Percentiles rank a stretch among this genome's conserved stretches.
Evolutionary conservation across 75 land plant species (phyloP).

Genomic region (Cunninghamia lanceolata): DNA sequence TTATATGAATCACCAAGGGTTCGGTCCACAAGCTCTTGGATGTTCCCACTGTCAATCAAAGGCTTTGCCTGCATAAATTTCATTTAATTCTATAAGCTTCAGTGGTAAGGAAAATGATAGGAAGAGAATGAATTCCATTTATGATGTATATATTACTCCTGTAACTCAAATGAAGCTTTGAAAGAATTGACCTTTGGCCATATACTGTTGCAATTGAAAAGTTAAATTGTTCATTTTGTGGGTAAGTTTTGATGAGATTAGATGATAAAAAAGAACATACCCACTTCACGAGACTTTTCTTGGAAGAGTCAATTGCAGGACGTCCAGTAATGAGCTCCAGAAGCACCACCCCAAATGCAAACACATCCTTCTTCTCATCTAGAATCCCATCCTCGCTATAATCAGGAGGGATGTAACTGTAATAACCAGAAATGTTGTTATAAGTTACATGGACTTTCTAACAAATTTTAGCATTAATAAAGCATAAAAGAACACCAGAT

Average conservation of each 20-base stretch:
- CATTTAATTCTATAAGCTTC: background rate
- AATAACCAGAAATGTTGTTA: constrained; percentile 4
- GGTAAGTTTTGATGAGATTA: background rate
- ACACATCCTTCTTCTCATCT: constrained; percentile 65
- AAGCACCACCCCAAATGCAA: no score
- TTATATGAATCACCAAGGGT: constrained; percentile 31
- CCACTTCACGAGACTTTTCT: no score
- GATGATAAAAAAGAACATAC: no score
- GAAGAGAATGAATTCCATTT: background rate
- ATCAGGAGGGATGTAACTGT: constrained; percentile 50
- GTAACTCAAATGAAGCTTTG: no score
- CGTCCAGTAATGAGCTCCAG: no score
- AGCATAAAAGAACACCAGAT: background rate
- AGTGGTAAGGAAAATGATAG: background rate
- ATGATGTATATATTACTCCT: background rate
- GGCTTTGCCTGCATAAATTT: constrained; percentile 63
- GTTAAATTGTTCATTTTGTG: background rate
- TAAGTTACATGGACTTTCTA: background rate
- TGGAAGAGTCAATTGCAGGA: no score
- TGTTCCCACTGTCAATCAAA: constrained; percentile 42
- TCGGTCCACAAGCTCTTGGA: constrained; percentile 58
- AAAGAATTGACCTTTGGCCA: background rate
- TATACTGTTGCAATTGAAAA: background rate
- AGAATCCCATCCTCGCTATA: constrained; percentile 66
- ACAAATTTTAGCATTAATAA: background rate